Percentiles rank a stretch among this genome's conserved stretches.
These are phyloP conservation scores for Pseudozyma pruni DNA, from an alignment of 1,284 basidiomycete species.

Conservation along the genomic window DNA sequence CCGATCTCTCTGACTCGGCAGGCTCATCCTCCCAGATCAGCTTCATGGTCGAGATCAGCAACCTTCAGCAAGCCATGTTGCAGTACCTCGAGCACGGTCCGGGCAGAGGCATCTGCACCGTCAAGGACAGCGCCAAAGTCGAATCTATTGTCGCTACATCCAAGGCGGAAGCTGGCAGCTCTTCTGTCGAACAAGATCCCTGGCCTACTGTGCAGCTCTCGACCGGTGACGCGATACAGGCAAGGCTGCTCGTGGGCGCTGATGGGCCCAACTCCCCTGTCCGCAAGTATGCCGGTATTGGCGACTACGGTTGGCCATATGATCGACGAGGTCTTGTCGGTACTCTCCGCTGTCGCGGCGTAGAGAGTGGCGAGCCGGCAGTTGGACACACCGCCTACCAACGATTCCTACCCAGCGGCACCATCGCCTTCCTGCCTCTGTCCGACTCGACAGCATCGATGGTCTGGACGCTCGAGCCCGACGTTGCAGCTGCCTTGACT, in stretches of 20 bases:
- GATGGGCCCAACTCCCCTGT: constrained; percentile 97
- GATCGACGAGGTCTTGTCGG: constrained; percentile 90
- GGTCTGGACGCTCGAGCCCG: constrained; percentile 92
- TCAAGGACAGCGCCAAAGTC: constrained; percentile 79
- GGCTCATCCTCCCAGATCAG: constrained; percentile 41
- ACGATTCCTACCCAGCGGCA: constrained; percentile 92
- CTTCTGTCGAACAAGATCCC: constrained; percentile 61
- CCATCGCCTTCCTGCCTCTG: constrained; percentile 80
- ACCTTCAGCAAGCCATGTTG: constrained; percentile 65
- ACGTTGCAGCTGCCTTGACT: constrained; percentile 79
- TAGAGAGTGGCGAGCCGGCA: constrained; percentile 36
- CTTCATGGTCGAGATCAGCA: constrained; percentile 64
- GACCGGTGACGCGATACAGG: constrained; percentile 13
- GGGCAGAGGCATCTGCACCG: constrained; percentile 60
- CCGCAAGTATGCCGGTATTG: constrained; percentile 83
- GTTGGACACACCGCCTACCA: constrained; percentile 80
- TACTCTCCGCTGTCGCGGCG: constrained; percentile 73
- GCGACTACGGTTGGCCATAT: constrained; percentile 92
- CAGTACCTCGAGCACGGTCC: constrained; percentile 46
- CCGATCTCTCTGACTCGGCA: constrained; percentile 13
- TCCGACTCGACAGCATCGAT: constrained; percentile 81
- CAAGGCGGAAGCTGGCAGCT: constrained; percentile 46
- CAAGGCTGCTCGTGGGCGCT: constrained; percentile 80
- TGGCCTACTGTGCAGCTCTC: constrained; percentile 41
- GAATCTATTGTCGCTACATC: constrained; percentile 71